These are phyloP conservation scores for Podila horticola DNA, from an alignment of 192 early-diverging fungal species.

Conservation along the genomic window DNA sequence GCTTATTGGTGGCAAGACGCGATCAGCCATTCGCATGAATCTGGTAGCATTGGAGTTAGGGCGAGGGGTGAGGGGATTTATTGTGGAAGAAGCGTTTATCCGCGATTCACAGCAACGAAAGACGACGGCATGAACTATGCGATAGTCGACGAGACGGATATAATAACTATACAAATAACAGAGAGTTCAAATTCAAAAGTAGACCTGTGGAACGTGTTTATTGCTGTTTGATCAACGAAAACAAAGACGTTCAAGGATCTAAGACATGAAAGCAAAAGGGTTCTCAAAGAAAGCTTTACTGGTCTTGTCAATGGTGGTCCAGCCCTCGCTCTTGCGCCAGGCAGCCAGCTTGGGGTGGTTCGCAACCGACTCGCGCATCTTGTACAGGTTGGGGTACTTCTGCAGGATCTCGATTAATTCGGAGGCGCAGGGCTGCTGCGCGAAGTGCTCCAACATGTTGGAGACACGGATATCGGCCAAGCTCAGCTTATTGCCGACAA, in stretches of 20 bases:
- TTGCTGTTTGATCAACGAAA: neutral
- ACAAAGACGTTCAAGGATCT: neutral
- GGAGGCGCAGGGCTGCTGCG: neutral
- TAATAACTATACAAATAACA: neutral
- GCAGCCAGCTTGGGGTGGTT: constrained; percentile 29
- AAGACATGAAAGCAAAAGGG: constrained; percentile 9
- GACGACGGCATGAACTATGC: no score
- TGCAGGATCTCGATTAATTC: constrained; percentile 9
- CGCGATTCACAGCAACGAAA: no score
- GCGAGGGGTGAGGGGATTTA: no score
- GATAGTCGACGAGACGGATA: no score
- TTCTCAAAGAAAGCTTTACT: constrained; percentile 13
- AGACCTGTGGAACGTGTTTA: neutral
- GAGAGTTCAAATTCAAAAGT: no score
- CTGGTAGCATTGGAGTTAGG: neutral
- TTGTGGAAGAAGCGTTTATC: no score
- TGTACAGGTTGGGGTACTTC: constrained; percentile 14
- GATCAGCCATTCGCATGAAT: no score
- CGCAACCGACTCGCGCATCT: constrained; percentile 18
- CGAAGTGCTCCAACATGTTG: constrained; percentile 9
- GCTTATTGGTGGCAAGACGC: no score
- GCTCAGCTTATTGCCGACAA: constrained; percentile 2
- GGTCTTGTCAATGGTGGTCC: neutral
- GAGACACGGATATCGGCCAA: constrained; percentile 2
- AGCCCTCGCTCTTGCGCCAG: constrained; percentile 17